These are phyloP conservation scores for Blastobotrys indianensis DNA, from an alignment of 1,139 yeast genomes.

Conservation along the genomic window DNA sequence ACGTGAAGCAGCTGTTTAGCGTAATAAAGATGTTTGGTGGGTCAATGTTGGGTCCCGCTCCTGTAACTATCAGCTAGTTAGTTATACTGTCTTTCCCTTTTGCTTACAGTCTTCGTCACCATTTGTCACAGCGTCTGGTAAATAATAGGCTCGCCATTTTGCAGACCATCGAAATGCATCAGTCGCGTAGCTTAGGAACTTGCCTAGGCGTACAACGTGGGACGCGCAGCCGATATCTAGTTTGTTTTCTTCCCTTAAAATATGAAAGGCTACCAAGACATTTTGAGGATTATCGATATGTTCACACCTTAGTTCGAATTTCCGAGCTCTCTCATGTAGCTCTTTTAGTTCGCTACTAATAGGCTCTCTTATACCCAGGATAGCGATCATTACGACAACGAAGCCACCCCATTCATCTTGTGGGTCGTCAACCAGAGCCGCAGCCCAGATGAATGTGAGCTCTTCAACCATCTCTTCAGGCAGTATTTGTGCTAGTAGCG, in stretches of 20 bases:
- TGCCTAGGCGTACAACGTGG: conserved; percentile 41
- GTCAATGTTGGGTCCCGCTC: conserved; percentile 16
- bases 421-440: conserved; percentile 39
- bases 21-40: conserved; percentile 24
- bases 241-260: conserved; percentile 67
- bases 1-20: conserved; percentile 16
- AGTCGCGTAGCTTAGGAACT: conserved; percentile 55
- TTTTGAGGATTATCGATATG: conserved; percentile 37
- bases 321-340: background rate
- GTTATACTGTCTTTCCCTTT: conserved; percentile 41
- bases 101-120: conserved; percentile 37
- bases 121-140: conserved; percentile 13
- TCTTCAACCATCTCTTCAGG: conserved; percentile 54
- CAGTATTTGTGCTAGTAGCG: conserved; percentile 40
- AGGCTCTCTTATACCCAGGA: conserved; percentile 7
- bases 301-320: background rate
- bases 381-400: conserved; percentile 42
- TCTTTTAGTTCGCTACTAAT: too few species aligned
- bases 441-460: conserved; percentile 60
- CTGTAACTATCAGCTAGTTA: conserved; percentile 36
- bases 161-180: conserved; percentile 73
- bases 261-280: conserved; percentile 64
- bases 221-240: conserved; percentile 46
- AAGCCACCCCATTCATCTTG: conserved; percentile 62
- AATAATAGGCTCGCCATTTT: conserved; percentile 58